Evolutionary conservation across 169 alveolate genomes (phyloP).

Genomic region (Cardiosporidium cionae): DNA sequence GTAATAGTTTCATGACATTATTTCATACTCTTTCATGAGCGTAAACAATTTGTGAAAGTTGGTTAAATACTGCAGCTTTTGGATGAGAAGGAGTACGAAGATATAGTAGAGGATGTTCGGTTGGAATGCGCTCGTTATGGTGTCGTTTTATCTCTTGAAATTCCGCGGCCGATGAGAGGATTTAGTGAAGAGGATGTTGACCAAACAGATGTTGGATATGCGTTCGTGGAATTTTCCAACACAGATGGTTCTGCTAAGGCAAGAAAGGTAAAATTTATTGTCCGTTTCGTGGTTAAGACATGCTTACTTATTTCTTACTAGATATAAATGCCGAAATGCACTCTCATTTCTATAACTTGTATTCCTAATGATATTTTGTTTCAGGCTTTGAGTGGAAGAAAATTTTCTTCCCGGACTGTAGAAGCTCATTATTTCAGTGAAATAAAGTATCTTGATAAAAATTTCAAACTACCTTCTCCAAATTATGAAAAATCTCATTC

Average conservation of each 20-base stretch:
- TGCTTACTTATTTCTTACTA: neutral
- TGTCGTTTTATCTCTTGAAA: slow-evolving; percentile 60
- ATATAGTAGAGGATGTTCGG: slow-evolving; percentile 67
- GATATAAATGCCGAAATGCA: neutral
- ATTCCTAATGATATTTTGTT: no score
- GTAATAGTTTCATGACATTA: no score
- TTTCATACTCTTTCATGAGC: no score
- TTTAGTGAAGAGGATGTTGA: slow-evolving; percentile 36
- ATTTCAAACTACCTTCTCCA: slow-evolving; percentile 50
- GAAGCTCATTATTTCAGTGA: slow-evolving; percentile 66
- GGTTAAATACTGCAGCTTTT: slow-evolving; percentile 44
- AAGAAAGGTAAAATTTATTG: slow-evolving; percentile 36
- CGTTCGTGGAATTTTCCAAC: slow-evolving; percentile 51
- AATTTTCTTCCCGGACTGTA: slow-evolving; percentile 50
- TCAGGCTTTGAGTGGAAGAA: slow-evolving; percentile 54
- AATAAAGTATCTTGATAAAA: slow-evolving; percentile 27
- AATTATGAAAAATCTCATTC: slow-evolving; percentile 41
- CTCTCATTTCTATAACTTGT: neutral
- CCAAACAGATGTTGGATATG: slow-evolving; percentile 49
- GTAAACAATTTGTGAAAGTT: no score
- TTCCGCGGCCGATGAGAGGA: slow-evolving; percentile 64
- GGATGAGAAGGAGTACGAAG: slow-evolving; percentile 70
- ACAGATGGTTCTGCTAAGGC: slow-evolving; percentile 57
- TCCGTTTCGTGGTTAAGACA: neutral
- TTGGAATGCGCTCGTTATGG: slow-evolving; percentile 58